Evolutionary conservation across 2,329 filamentous ascomycete genomes (phyloP), one percentile per base, ranked within the genome.

Genomic region (Ambrosiella xylebori): DNA sequence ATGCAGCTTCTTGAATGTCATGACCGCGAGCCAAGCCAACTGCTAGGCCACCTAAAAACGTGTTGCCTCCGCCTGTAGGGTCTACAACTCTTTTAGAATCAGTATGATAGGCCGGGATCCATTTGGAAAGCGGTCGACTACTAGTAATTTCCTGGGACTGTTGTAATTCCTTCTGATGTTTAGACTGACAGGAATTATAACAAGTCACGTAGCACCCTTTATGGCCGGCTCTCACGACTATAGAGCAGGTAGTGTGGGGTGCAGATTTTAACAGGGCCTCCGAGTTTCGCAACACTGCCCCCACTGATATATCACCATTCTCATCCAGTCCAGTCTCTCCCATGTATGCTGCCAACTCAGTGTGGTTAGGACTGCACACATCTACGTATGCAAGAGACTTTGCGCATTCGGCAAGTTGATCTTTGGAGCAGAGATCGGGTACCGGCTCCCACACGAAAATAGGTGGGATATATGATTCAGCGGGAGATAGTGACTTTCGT

Each of bases 361-460:
- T 73, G 67, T 95, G 88, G 66, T 98, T 98, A 0, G 93, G 93
- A 62, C 78, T 81, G 68, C 79, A 81, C 58, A 84, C 71, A 63
- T 84, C 80, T 58, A 84, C 73, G 13, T 81, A 69, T 0, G 78
- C 78, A 11, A 84, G 71, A 9, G 77, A 77, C 63, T 83, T 82
- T 54, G 80, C 83, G 67, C 76, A 80, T 65, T 82, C 81, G 9
- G 83, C 72, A 36, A 84, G 71, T 66, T 84, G 77, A 47, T 82
- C 80, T 0, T 88, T 82, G 0, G 79, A 84, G 68, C 90, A 96
- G 1, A 88, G 76, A 69, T 96, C 88, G 1, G 93, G 93, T 1
- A 96, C 86, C 0, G 93, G 93, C 68, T 98, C 93, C 91, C 91
- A 98, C 56, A 97, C 80, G 67, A 96, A 88, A 6, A 89, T 70